Evolutionary conservation across 257 asterid species (phyloP).

Genomic region (Primulina tabacum): DNA sequence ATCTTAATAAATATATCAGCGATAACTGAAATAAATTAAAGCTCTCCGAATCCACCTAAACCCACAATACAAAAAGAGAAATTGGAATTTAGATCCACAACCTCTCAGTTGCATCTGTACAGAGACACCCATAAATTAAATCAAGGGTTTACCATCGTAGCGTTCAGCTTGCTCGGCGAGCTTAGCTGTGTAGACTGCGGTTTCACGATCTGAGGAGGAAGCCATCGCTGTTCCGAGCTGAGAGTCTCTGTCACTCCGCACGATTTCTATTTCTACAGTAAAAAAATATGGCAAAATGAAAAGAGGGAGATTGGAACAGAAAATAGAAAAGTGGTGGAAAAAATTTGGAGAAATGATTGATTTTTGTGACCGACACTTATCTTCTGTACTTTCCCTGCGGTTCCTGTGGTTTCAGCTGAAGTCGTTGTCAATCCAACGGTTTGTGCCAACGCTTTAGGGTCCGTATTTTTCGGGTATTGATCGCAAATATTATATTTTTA

Average conservation of each 20-base stretch:
- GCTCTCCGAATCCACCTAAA: background rate
- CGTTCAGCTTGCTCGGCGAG: conserved; percentile 24
- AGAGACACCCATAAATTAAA: background rate
- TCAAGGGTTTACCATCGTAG: conserved; percentile 13
- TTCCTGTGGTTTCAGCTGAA: conserved; percentile 3
- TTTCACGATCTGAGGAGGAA: conserved; percentile 19
- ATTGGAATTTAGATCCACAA: background rate
- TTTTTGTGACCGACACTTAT: background rate
- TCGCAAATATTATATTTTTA: too few relatives aligned
- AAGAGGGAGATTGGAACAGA: background rate
- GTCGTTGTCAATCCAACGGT: background rate
- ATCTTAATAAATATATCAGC: background rate
- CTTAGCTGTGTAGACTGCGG: conserved; percentile 17
- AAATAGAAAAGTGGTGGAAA: conserved; percentile 7
- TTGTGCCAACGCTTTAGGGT: too few relatives aligned
- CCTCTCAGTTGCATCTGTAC: background rate
- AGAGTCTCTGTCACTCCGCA: background rate
- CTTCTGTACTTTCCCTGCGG: background rate
- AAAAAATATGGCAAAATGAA: background rate
- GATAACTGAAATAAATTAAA: too few relatives aligned
- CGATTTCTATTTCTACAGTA: background rate
- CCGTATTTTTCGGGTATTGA: too few relatives aligned
- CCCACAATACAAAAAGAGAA: background rate
- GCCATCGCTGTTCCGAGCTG: conserved; percentile 11
- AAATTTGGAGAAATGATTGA: background rate